Evolutionary conservation across 2,329 filamentous ascomycete species (phyloP), one percentile per base, ranked within the genome.

Genomic region (Cytospora mali): DNA sequence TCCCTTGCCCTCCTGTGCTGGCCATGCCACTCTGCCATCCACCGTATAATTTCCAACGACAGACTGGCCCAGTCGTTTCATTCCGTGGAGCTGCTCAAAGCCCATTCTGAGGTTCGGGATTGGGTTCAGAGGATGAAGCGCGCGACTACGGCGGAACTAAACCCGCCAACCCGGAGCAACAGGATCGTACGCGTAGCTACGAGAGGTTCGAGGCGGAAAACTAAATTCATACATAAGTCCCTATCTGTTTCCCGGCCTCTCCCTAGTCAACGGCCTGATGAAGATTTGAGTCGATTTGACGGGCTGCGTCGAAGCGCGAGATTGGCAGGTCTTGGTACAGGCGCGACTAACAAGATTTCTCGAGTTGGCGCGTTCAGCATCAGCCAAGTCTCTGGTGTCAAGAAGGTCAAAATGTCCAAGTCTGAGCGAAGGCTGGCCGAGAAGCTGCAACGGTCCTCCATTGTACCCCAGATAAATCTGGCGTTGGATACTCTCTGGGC

Each of bases 1-100:
- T 33, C 50, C 16, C 6, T 60, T n/a, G 50, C 57, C 33, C 39
- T 60, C 3, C 21, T 60, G 2, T 60, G 57, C 50, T 51, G 57
- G 14, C 57, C 57, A 27, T 60, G 57, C 35, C 57, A 60, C 35
- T 33, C 21, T 6, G 35, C 35, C 7, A 35, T 48, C 21, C 57
- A 60, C 28, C 29, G 28, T 1, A 29, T 29, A 13, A 35, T 48
- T 10, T 21, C 13, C 28, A 60, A 60, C 35, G 2, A 7, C 16
- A 53, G 1, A 2, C 35, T 60, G 35, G 57, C 57, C 0, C n/a
- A 42, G n/a, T 53, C 46, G 23, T 60, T 46, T 27, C 31, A 60
- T 18, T 28, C 52, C 21, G 50, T 60, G 3, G 27, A 31, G 16
- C 35, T 60, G 5, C 57, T 60, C n/a, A 60, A 53, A 35, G 25